Percentiles rank a stretch among this genome's conserved stretches.
Evolutionary conservation across 2,329 filamentous ascomycete genomes (phyloP).

Genomic region (Sporothrix euskadiensis): DNA sequence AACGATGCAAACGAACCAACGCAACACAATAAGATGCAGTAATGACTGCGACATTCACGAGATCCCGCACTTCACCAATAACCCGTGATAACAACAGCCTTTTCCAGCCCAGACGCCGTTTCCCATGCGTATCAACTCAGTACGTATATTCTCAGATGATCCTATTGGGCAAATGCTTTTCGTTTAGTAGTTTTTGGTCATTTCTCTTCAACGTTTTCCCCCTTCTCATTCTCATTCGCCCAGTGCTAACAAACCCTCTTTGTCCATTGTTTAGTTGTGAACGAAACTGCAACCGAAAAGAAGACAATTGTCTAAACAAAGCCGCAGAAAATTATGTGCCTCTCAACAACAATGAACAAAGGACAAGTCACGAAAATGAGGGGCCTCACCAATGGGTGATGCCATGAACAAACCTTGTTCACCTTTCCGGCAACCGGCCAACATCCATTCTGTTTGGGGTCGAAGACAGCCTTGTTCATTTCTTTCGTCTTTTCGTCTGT

Average conservation of each 20-base stretch:
- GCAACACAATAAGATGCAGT: not conserved
- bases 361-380: not conserved
- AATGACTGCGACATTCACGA: not conserved
- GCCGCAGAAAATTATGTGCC: not conserved
- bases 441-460: not conserved
- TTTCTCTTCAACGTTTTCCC: not conserved
- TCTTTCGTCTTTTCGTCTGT: not conserved
- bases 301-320: not conserved
- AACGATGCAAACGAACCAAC: not conserved
- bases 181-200: not conserved
- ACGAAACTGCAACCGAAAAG: not conserved
- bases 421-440: not conserved
- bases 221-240: not conserved
- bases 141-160: not conserved
- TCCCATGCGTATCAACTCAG: not conserved
- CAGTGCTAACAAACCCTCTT: not conserved
- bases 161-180: not conserved
- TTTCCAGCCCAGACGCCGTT: not conserved
- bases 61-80: not conserved
- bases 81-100: not conserved
- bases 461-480: slow-evolving; percentile 16
- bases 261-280: not conserved
- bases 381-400: not conserved
- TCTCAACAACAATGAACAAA: slow-evolving; percentile 14
- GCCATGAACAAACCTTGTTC: not conserved